phyloP scores from a whole-genome alignment of 1,284 basidiomycete genomes.

The Moesziomyces sp. region DNA sequence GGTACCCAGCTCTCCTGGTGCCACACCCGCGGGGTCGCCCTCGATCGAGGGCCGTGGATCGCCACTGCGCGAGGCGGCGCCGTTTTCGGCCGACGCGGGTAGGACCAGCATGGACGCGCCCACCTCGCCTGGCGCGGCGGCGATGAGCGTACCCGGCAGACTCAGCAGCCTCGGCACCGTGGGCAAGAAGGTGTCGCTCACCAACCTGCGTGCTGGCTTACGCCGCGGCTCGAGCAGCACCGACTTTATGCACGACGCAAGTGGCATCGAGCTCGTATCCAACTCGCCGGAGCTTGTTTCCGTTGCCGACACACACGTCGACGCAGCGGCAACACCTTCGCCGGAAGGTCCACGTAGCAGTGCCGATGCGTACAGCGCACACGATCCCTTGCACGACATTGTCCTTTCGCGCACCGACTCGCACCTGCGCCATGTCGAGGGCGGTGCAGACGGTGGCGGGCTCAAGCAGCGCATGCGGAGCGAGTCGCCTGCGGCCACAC shows the following conservation, averaged over 20 bases:
- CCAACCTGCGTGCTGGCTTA: slow-evolving; percentile 22
- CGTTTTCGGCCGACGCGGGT: neutral
- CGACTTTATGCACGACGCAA: neutral
- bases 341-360: slow-evolving; percentile 25
- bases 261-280: slow-evolving; percentile 24
- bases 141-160: slow-evolving; percentile 26
- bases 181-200: slow-evolving; percentile 32
- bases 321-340: neutral
- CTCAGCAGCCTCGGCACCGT: slow-evolving; percentile 33
- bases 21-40: neutral
- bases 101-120: slow-evolving; percentile 3
- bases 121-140: neutral
- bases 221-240: slow-evolving; percentile 5
- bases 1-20: slow-evolving; percentile 8
- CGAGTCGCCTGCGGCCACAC: neutral
- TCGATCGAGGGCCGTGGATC: slow-evolving; percentile 3
- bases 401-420: slow-evolving; percentile 6
- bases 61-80: neutral
- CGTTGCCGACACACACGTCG: neutral
- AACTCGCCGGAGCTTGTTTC: slow-evolving; percentile 12
- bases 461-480: no score
- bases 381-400: neutral
- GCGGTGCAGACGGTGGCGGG: no score
- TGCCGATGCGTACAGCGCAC: slow-evolving; percentile 26
- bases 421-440: neutral